Conservation (phyloP, 495 filamentous ascomycete genomes). For the Talaromyces wortmannii region DNA sequence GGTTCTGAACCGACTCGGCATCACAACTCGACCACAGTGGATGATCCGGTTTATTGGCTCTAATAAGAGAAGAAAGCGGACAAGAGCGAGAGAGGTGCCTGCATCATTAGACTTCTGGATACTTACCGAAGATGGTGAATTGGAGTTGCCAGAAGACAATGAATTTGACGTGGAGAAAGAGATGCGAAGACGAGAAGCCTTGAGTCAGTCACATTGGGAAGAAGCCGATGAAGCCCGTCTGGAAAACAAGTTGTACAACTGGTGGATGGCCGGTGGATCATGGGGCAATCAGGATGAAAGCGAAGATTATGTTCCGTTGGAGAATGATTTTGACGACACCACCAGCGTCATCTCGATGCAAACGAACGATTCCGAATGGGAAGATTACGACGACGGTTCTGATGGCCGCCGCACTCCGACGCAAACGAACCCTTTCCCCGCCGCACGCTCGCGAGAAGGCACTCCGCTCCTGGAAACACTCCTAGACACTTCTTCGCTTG, state of each 20-base stretch:
- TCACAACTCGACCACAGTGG: slow-evolving; percentile 56
- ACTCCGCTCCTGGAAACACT: slow-evolving; percentile 56
- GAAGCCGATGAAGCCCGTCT: slow-evolving; percentile 55
- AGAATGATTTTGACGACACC: slow-evolving; percentile 59
- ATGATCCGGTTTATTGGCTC: slow-evolving; percentile 34
- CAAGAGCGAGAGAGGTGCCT: slow-evolving; percentile 9
- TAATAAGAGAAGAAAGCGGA: slow-evolving; percentile 10
- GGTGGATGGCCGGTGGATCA: slow-evolving; percentile 74
- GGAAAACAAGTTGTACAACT: slow-evolving; percentile 65
- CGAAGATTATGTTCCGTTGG: slow-evolving; percentile 54
- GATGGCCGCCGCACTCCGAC: slow-evolving; percentile 75
- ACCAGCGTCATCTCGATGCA: slow-evolving; percentile 70
- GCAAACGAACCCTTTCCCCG: slow-evolving; percentile 35
- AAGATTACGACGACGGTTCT: slow-evolving; percentile 38
- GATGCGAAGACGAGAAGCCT: slow-evolving; percentile 51
- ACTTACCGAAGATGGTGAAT: slow-evolving; percentile 44
- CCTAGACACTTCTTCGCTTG: slow-evolving; percentile 62
- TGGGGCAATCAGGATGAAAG: slow-evolving; percentile 77
- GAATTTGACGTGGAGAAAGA: slow-evolving; percentile 74
- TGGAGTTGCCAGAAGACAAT: slow-evolving; percentile 48
- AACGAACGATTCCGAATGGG: slow-evolving; percentile 49
- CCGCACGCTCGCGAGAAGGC: slow-evolving; percentile 40
- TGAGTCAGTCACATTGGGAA: slow-evolving; percentile 20
- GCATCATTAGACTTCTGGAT: slow-evolving; percentile 54
- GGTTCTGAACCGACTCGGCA: slow-evolving; percentile 51